Base-by-base conservation (phyloP, 106 monocot genomes). In the Chionographis japonica region DNA sequence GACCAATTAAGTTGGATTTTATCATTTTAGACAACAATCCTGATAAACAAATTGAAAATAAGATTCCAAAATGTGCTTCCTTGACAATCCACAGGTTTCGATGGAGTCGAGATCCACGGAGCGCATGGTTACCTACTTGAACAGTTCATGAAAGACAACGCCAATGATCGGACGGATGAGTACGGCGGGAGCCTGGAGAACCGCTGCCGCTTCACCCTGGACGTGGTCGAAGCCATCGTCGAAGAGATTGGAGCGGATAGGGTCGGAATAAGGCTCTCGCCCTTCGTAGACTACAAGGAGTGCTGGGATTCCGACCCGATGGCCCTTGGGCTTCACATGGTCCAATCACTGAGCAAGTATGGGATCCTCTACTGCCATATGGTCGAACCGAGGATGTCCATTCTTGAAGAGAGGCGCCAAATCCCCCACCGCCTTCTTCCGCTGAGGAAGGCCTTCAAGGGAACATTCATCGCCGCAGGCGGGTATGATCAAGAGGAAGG, bases 91-190 rank as follows among this genome's bases (percentile, higher is more conserved):
- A 36, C 54, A 87, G 87, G 88, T 27, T 89, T 89, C 15, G 88
- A 89, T 59, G 90, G 90, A 38, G 83, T 86, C 18, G 86, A 90
- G 62, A 78, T 90, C 42, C 86, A 86, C 16, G 80, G 75, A 0
- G 86, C 86, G 2, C 66, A 86, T 36, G 86, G 90, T 5, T 90
- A 78, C 58, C 69, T 90, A 2, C 54, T 90, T 0, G 90, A 91
- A 4, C 90, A 91, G 54, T 91, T 91, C 81, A 68, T 87, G 80
- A 91, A 87, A 13, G 90, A 87, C 63, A 50, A 62, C 4, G 72
- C 70, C 12, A 91, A 91, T 18, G 84, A 87, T 37, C 70, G 90
- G 5, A 79, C 73, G 18, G 90, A 87, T 36, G 68, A 81, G 37
- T 87, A 91, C 7, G 90, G 90, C 0, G 90, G 90, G 0, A 74